Evolutionary conservation across 768 basidiomycete genomes (phyloP), one percentile per base, ranked within the genome.

Genomic region (Plicaturopsis crispa): DNA sequence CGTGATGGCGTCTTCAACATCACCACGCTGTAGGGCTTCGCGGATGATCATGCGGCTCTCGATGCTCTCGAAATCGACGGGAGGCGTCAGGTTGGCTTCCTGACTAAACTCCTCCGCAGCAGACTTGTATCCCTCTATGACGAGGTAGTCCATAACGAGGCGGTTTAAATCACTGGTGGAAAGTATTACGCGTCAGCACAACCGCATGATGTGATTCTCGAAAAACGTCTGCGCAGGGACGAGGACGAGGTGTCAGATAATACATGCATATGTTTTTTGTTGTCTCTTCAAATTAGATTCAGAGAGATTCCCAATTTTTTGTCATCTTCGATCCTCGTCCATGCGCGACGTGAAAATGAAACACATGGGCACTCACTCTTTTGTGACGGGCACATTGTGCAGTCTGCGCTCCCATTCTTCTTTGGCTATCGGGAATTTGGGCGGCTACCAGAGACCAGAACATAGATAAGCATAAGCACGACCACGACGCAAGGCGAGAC

Each of bases 301-400:
- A 83, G 94, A 92, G 94, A 98, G 94, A 98, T 98, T 99, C 94
- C 94, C 93, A 97, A 71, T 82, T 59, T 60, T 73, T 63, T 66
- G 60, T 85, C 82, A 84, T 84, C 82, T 57, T 65, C 57, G 51
- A 56, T n/a, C n/a, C n/a, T n/a, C n/a, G n/a, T 61, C 58, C 38
- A 26, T 36, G 22, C 39, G 35, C 35, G 16, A 38, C 35, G 31
- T 36, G 44, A 42, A 48, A 37, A 40, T 42, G 50, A 46, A 40
- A 30, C 24, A 34, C 39, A 17, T 12, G 18, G 35, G 34, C 11
- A 83, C 91, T 82, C 75, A 97, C 93, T 79, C 65, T 71, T 94
- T 94, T 21, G 85, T 73, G 31, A 93, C 78, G 42, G 76, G 75
- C 6, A 91, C 89, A 43, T 86, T 84, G 52, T 83, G 78, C 26